Percentiles rank a stretch among this genome's conserved stretches.
These are phyloP conservation scores for Chamaenerion angustifolium DNA, from an alignment of 345 rosid species.

Conservation along the genomic window DNA sequence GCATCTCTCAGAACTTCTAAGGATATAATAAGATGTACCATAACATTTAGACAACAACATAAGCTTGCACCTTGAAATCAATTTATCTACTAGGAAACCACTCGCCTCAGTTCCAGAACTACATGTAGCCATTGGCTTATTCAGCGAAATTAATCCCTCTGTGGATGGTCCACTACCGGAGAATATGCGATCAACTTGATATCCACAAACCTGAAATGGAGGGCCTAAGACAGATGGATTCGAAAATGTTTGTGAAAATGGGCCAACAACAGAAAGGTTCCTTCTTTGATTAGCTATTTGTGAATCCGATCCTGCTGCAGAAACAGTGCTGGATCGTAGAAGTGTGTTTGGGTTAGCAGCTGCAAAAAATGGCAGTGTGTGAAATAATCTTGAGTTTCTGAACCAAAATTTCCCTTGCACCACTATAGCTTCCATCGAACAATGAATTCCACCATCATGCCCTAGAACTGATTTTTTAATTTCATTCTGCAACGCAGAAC, in stretches of 20 bases:
- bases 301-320: constrained; percentile 45
- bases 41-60: constrained; percentile 10
- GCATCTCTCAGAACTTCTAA: constrained; percentile 15
- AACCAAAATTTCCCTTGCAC: constrained; percentile 41
- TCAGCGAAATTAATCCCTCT: constrained; percentile 15
- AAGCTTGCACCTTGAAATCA: constrained; percentile 20
- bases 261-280: constrained; percentile 69
- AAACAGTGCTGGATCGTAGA: constrained; percentile 29
- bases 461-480: constrained; percentile 22
- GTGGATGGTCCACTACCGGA: constrained; percentile 21
- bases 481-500: constrained; percentile 39
- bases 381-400: constrained; percentile 38
- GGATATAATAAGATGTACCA: constrained; percentile 14
- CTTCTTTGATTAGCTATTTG: constrained; percentile 33
- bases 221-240: constrained; percentile 91
- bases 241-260: constrained; percentile 58
- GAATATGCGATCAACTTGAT: constrained; percentile 58
- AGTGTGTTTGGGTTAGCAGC: constrained; percentile 32
- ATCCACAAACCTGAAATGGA: constrained; percentile 72
- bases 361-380: constrained; percentile 22
- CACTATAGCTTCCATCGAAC: constrained; percentile 30
- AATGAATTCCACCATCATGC: constrained; percentile 23
- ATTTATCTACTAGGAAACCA: constrained; percentile 20
- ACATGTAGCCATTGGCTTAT: constrained; percentile 38
- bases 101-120: constrained; percentile 26